Evolutionary conservation across 208 protist genomes (phyloP).

Genomic region (Leishmania lainsoni): DNA sequence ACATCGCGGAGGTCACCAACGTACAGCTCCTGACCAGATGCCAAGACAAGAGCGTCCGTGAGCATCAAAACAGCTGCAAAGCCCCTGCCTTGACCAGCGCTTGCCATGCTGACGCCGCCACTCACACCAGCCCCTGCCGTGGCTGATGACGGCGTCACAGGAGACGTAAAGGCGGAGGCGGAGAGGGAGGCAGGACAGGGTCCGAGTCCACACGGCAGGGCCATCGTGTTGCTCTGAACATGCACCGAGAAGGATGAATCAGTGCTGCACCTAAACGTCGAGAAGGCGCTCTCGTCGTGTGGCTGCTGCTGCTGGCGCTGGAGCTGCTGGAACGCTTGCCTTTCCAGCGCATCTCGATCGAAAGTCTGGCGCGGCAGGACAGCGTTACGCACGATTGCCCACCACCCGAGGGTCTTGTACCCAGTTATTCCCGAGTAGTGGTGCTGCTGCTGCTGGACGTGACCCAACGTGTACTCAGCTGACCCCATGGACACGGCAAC

Average conservation of each 20-base stretch:
- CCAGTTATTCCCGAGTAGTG: background rate
- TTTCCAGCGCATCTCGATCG: conserved; percentile 24
- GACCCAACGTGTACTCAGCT: conserved; percentile 18
- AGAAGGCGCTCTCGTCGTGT: background rate
- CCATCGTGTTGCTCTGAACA: conserved; percentile 35
- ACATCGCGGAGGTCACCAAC: conserved; percentile 27
- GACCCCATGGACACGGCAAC: background rate
- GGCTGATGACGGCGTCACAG: conserved; percentile 1
- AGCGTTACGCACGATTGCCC: conserved; percentile 29
- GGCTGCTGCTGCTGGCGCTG: background rate
- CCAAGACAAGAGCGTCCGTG: background rate
- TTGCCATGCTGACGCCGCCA: background rate
- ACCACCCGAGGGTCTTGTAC: conserved; percentile 21
- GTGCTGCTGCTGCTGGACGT: background rate
- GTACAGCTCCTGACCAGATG: background rate
- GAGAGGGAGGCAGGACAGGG: background rate
- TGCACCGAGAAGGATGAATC: conserved; percentile 23
- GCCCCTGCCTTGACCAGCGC: background rate
- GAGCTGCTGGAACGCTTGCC: conserved; percentile 3
- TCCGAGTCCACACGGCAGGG: conserved; percentile 9
- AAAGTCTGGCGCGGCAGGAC: conserved; percentile 33
- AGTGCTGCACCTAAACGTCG: background rate
- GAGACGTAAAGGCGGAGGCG: conserved; percentile 8
- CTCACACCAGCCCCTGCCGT: background rate
- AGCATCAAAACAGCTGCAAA: background rate